A percentile compares a stretch with the other conserved stretches of the same genome.
Conservation (phyloP, 306 rosid genomes). For the Chamaecrista fasciculata region DNA sequence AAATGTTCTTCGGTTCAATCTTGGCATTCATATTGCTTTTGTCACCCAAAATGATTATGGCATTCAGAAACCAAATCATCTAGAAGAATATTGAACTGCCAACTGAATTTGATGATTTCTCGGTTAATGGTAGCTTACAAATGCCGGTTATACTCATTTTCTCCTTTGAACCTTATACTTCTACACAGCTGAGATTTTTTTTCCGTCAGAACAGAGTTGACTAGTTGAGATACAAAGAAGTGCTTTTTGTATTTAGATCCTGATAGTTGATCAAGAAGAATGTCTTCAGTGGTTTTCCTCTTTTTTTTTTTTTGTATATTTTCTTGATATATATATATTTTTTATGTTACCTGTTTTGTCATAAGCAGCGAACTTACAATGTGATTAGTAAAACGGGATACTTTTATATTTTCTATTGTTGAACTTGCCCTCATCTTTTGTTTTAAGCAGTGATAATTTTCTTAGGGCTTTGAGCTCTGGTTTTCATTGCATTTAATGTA, state of each 20-base stretch:
- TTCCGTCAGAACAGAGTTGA: no score
- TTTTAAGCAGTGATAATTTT: background rate
- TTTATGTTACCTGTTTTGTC: background rate
- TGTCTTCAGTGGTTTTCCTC: background rate
- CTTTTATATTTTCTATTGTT: no score
- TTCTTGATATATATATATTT: background rate
- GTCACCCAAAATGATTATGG: constrained; percentile 64
- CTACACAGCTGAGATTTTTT: constrained; percentile 14
- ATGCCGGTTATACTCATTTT: constrained; percentile 3
- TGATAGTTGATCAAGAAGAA: background rate
- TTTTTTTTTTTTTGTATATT: background rate
- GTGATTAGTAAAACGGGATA: background rate
- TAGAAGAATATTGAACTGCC: constrained; percentile 23
- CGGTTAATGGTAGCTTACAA: constrained; percentile 11
- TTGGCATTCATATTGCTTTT: constrained; percentile 66
- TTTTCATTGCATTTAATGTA: no score
- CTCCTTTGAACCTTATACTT: background rate
- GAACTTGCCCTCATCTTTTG: background rate
- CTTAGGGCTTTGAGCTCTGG: background rate
- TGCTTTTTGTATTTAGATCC: constrained; percentile 1
- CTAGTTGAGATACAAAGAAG: constrained; percentile 14
- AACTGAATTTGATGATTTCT: background rate
- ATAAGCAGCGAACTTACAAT: background rate
- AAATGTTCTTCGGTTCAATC: constrained; percentile 76
- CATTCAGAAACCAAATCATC: constrained; percentile 55